Conservation (phyloP, 441 rosid species). For the Oxalis stricta region DNA sequence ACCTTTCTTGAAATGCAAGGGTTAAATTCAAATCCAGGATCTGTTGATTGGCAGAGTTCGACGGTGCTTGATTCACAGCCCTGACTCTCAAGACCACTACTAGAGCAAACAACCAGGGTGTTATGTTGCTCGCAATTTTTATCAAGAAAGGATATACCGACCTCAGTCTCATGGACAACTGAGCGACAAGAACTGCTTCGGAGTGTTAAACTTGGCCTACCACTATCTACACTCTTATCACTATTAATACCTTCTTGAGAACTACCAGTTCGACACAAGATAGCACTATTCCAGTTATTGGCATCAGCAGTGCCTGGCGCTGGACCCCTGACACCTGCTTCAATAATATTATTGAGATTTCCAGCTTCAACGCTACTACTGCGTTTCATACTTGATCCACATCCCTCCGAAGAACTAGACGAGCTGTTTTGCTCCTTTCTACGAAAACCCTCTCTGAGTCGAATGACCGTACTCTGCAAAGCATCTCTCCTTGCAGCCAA, state of each 20-base stretch:
- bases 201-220: slow-evolving; percentile 85
- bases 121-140: slow-evolving; percentile 57
- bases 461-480: slow-evolving; percentile 87
- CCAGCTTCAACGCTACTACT: slow-evolving; percentile 89
- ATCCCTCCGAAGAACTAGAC: slow-evolving; percentile 97
- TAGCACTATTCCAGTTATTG: slow-evolving; percentile 43
- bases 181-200: slow-evolving; percentile 92
- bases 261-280: slow-evolving; percentile 51
- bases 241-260: slow-evolving; percentile 77
- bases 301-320: slow-evolving; percentile 42
- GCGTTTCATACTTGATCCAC: slow-evolving; percentile 94
- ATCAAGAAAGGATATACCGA: slow-evolving; percentile 50
- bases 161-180: slow-evolving; percentile 78
- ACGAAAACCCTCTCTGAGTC: slow-evolving; percentile 96
- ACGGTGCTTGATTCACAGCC: slow-evolving; percentile 92
- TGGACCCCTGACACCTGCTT: slow-evolving; percentile 36
- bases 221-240: slow-evolving; percentile 95
- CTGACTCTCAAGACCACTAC: slow-evolving; percentile 90
- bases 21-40: slow-evolving; percentile 77
- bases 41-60: slow-evolving; percentile 81
- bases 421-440: slow-evolving; percentile 86
- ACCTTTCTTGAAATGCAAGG: slow-evolving; percentile 80
- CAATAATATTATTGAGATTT: slow-evolving; percentile 52
- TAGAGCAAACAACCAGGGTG: slow-evolving; percentile 58
- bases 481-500: slow-evolving; percentile 99